A percentile compares a stretch with the other conserved stretches of the same genome.
Conservation (phyloP, 257 asterid species). For the Petunia axillaris region DNA sequence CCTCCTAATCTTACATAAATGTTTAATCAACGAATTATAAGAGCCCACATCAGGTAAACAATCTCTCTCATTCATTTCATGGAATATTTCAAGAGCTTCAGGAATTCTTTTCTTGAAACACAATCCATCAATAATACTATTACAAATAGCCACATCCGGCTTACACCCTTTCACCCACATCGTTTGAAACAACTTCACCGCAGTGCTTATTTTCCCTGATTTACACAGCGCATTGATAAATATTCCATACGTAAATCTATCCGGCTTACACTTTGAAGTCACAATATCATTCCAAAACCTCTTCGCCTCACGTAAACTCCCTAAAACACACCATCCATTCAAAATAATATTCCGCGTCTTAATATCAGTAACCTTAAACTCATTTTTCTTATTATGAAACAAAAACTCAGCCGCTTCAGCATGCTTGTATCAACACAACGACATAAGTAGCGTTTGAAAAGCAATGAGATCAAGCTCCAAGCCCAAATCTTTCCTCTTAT, state of each 20-base stretch:
- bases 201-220: constrained; percentile 63
- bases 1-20: constrained; percentile 68
- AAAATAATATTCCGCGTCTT: constrained; percentile 80
- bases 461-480: constrained; percentile 56
- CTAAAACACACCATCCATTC: constrained; percentile 83
- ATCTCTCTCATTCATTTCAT: constrained; percentile 54
- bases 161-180: constrained; percentile 76
- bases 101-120: constrained; percentile 91
- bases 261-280: constrained; percentile 57
- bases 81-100: constrained; percentile 64
- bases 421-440: constrained; percentile 76
- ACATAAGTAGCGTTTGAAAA: constrained; percentile 74
- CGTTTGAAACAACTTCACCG: constrained; percentile 56
- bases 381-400: constrained; percentile 50
- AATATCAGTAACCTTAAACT: constrained; percentile 47
- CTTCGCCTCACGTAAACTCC: constrained; percentile 76
- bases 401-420: constrained; percentile 75
- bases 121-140: constrained; percentile 71
- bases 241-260: constrained; percentile 63
- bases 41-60: constrained; percentile 60
- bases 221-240: constrained; percentile 69
- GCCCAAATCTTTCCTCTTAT: constrained; percentile 51
- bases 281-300: constrained; percentile 79
- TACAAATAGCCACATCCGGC: constrained; percentile 73
- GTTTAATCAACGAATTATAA: constrained; percentile 68